Conservation (phyloP, 176 grass and related monocot genomes). For the Triticum monococcum region DNA sequence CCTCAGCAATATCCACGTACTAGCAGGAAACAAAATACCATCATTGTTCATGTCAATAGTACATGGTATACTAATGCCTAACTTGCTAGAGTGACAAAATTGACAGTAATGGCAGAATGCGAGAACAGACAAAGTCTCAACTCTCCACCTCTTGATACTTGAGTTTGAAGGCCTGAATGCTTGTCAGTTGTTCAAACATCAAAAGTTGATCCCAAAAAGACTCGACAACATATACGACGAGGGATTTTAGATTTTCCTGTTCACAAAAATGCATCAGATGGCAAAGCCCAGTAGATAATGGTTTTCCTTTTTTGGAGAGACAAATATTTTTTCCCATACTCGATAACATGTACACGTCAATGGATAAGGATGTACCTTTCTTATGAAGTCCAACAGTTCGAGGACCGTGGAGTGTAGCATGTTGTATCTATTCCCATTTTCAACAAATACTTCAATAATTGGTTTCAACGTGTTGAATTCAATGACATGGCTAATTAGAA, state of each 20-base stretch:
- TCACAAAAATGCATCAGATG: slow-evolving; percentile 34
- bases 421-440: slow-evolving; percentile 85
- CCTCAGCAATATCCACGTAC: slow-evolving; percentile 46
- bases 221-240: slow-evolving; percentile 62
- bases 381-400: slow-evolving; percentile 80
- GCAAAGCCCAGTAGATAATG: not conserved
- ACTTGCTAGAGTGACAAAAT: slow-evolving; percentile 4
- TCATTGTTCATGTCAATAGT: slow-evolving; percentile 21
- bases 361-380: slow-evolving; percentile 52
- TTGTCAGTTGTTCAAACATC: slow-evolving; percentile 59
- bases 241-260: slow-evolving; percentile 71
- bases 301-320: not conserved
- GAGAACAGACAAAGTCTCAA: not conserved
- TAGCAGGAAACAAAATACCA: slow-evolving; percentile 38
- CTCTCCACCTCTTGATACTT: slow-evolving; percentile 68
- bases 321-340: not conserved
- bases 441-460: slow-evolving; percentile 66
- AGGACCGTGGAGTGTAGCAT: slow-evolving; percentile 78
- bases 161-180: slow-evolving; percentile 62
- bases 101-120: slow-evolving; percentile 9
- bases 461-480: slow-evolving; percentile 76
- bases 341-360: slow-evolving; percentile 34
- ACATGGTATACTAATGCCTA: not conserved
- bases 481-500: slow-evolving; percentile 67
- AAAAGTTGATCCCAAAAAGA: slow-evolving; percentile 62